A percentile compares a stretch with the other conserved stretches of the same genome.
These are phyloP conservation scores for Castanea crenata DNA, from an alignment of 306 rosid species.

Conservation along the genomic window DNA sequence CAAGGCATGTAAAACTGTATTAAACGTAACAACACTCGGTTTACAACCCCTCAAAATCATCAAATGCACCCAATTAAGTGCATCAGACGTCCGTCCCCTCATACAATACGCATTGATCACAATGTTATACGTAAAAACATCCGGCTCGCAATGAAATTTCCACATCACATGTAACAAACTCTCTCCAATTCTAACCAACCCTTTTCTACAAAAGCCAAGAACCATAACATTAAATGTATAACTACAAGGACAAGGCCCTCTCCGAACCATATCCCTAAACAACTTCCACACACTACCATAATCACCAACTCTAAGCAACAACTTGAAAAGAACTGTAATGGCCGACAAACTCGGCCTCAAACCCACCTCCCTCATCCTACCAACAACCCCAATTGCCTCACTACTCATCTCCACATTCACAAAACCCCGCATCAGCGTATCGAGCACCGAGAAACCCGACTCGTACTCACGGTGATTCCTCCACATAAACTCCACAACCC, in stretches of 20 bases:
- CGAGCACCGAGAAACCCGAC: slow-evolving; percentile 62
- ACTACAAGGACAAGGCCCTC: slow-evolving; percentile 53
- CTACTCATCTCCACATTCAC: slow-evolving; percentile 51
- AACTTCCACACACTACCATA: slow-evolving; percentile 74
- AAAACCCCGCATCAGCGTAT: slow-evolving; percentile 60
- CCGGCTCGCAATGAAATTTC: slow-evolving; percentile 51
- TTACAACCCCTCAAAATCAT: slow-evolving; percentile 53
- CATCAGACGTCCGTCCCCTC: slow-evolving; percentile 48
- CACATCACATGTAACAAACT: slow-evolving; percentile 63
- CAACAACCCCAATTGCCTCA: slow-evolving; percentile 55
- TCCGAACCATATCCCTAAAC: slow-evolving; percentile 42
- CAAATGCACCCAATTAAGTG: slow-evolving; percentile 44
- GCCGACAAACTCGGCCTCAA: slow-evolving; percentile 49
- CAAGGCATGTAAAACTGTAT: slow-evolving; percentile 50
- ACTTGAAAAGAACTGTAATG: slow-evolving; percentile 32
- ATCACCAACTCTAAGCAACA: slow-evolving; percentile 66
- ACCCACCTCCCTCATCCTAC: slow-evolving; percentile 57
- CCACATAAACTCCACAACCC: slow-evolving; percentile 64
- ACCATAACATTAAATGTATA: slow-evolving; percentile 40
- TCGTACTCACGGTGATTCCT: slow-evolving; percentile 42
- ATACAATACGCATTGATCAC: slow-evolving; percentile 48
- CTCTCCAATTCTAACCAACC: slow-evolving; percentile 44
- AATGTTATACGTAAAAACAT: slow-evolving; percentile 52
- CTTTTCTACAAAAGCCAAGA: slow-evolving; percentile 65
- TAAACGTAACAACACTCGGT: slow-evolving; percentile 48